phyloP scores from a whole-genome alignment of 2,329 filamentous ascomycete genomes.

The Curvularia lunata region DNA sequence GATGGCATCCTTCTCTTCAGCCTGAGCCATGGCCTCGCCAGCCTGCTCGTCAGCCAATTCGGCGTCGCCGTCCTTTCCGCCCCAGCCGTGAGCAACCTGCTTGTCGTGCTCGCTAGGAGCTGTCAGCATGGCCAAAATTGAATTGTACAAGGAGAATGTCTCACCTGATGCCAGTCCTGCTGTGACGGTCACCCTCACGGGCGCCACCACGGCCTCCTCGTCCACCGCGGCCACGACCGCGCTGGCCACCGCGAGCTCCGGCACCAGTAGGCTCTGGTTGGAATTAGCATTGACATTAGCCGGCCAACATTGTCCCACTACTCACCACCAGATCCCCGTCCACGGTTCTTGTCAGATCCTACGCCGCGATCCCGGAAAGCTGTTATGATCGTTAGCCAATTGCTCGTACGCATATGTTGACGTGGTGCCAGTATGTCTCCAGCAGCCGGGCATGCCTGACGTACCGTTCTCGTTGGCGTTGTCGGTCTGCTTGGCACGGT shows the following conservation, averaged over 20 bases:
- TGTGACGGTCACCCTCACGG: slow-evolving; percentile 66
- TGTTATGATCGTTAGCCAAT: slow-evolving; percentile 52
- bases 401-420: background rate
- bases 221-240: slow-evolving; percentile 57
- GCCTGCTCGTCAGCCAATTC: slow-evolving; percentile 92
- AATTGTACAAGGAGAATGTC: slow-evolving; percentile 25
- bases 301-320: slow-evolving; percentile 6
- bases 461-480: slow-evolving; percentile 87
- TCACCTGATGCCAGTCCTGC: slow-evolving; percentile 66
- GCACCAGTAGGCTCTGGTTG: slow-evolving; percentile 27
- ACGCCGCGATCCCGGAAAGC: slow-evolving; percentile 89
- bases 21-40: slow-evolving; percentile 85
- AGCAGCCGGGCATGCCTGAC: slow-evolving; percentile 48
- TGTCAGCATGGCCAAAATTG: slow-evolving; percentile 23
- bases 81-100: slow-evolving; percentile 90
- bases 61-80: slow-evolving; percentile 77
- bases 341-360: slow-evolving; percentile 81
- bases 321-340: slow-evolving; percentile 59
- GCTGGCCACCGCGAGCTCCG: slow-evolving; percentile 34
- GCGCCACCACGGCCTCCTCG: slow-evolving; percentile 55
- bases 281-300: slow-evolving; percentile 14
- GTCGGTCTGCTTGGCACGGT: slow-evolving; percentile 55
- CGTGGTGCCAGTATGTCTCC: slow-evolving; percentile 1
- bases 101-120: slow-evolving; percentile 75
- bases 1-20: slow-evolving; percentile 74